Evolutionary conservation across 1,284 basidiomycete species (phyloP).

Genomic region (Albatrellus sp.): DNA sequence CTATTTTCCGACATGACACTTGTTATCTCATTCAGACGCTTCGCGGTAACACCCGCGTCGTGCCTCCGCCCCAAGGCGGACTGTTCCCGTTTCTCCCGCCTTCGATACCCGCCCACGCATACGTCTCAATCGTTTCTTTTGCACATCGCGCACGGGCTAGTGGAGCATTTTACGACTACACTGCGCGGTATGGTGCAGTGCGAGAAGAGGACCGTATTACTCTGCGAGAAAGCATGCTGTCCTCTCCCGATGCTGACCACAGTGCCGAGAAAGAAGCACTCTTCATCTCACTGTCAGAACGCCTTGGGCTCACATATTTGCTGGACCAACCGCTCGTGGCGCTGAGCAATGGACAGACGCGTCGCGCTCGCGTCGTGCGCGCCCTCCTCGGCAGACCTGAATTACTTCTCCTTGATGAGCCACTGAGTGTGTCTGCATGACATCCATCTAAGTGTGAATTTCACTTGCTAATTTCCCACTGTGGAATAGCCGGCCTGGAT

Average conservation of each 20-base stretch:
- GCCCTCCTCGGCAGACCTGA: constrained; percentile 64
- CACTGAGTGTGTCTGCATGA: constrained; percentile 43
- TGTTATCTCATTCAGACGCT: constrained; percentile 8
- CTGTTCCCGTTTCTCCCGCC: constrained; percentile 58
- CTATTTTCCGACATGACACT: no score
- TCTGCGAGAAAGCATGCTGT: constrained; percentile 57
- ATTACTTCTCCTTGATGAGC: constrained; percentile 77
- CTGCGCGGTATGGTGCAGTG: constrained; percentile 79
- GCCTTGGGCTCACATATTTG: constrained; percentile 43
- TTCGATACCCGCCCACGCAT: constrained; percentile 26
- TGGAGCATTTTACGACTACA: constrained; percentile 85
- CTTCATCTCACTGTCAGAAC: no score
- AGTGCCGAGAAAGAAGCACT: no score
- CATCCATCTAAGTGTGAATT: no score
- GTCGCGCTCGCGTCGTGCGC: constrained; percentile 75
- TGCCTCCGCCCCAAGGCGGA: constrained; percentile 46
- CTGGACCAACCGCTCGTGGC: constrained; percentile 77
- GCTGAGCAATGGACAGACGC: constrained; percentile 85
- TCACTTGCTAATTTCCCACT: constrained; percentile 3
- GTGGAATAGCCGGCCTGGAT: constrained; percentile 59
- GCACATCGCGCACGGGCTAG: constrained; percentile 42
- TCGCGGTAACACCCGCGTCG: constrained; percentile 7
- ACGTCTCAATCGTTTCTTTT: constrained; percentile 63
- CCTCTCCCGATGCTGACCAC: constrained; percentile 8
- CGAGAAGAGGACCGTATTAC: constrained; percentile 73